These are phyloP conservation scores for Cladosporium sp. DNA, from an alignment of 2,329 filamentous ascomycete genomes.

Conservation along the genomic window DNA sequence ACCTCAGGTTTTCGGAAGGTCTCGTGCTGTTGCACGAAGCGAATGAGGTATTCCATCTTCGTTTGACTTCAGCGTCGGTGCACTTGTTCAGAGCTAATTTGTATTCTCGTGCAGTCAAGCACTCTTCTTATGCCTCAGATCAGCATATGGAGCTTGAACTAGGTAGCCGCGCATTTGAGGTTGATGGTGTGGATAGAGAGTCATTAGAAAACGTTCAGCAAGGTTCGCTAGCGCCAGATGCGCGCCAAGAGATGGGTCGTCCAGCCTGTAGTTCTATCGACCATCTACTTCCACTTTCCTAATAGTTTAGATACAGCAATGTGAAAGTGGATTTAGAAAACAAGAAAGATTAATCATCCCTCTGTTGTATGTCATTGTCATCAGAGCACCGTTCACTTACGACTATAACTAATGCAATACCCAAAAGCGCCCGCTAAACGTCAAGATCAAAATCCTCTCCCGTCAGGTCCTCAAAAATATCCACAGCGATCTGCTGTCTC, in stretches of 20 bases:
- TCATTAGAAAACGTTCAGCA: slow-evolving; percentile 11
- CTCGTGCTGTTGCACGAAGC: slow-evolving; percentile 84
- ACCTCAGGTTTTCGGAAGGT: slow-evolving; percentile 84
- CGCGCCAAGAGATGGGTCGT: slow-evolving; percentile 13
- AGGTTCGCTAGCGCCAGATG: slow-evolving; percentile 10
- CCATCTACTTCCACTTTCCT: slow-evolving; percentile 17
- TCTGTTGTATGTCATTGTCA: too few species aligned
- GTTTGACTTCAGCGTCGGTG: background rate
- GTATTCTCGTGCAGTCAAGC: too few species aligned
- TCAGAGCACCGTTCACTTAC: too few species aligned
- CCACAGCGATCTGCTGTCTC: slow-evolving; percentile 22
- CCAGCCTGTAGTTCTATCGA: slow-evolving; percentile 24
- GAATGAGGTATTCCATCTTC: slow-evolving; percentile 72
- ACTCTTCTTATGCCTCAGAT: too few species aligned
- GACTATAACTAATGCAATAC: too few species aligned
- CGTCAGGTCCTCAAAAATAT: slow-evolving; percentile 27
- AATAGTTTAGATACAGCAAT: too few species aligned
- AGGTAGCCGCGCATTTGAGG: background rate
- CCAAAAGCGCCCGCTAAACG: background rate
- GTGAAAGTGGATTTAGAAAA: too few species aligned
- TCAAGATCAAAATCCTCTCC: slow-evolving; percentile 17
- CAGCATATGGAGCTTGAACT: too few species aligned
- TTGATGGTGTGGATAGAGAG: slow-evolving; percentile 1
- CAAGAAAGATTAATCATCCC: too few species aligned
- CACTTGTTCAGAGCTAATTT: too few species aligned